Percentiles rank a stretch among this genome's conserved stretches.
phyloP scores from a whole-genome alignment of 2,329 filamentous ascomycete species.

The Tolypocladium inflatum region DNA sequence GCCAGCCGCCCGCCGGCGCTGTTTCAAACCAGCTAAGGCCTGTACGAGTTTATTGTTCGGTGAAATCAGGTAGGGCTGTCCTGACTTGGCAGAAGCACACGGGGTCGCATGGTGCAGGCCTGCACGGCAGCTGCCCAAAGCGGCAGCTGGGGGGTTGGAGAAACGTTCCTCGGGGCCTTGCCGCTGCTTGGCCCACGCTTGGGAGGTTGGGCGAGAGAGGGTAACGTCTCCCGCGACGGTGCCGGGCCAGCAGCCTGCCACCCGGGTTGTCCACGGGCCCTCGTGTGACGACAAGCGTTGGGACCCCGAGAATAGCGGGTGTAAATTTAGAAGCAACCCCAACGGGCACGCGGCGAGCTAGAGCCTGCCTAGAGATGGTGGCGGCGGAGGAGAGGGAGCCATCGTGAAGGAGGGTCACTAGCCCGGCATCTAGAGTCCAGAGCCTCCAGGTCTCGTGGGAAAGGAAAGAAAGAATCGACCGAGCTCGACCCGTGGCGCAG shows the following conservation, averaged over 20 bases:
- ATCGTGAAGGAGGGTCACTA: not conserved
- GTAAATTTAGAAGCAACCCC: not conserved
- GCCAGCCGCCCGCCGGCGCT: no score
- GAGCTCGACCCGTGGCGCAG: not conserved
- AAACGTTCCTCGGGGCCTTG: not conserved
- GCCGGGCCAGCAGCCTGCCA: not conserved
- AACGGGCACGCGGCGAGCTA: not conserved
- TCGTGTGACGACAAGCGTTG: not conserved
- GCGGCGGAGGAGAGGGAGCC: not conserved
- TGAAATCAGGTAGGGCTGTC: not conserved
- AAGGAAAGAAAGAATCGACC: not conserved
- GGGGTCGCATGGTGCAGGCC: not conserved
- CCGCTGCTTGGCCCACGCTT: not conserved
- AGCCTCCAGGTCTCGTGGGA: not conserved
- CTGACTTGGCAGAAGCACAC: not conserved
- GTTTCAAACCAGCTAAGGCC: not conserved
- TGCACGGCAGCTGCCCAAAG: not conserved
- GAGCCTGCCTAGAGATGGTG: not conserved
- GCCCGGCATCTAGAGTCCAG: not conserved
- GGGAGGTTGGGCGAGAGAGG: not conserved
- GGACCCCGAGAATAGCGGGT: not conserved
- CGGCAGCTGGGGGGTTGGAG: not conserved
- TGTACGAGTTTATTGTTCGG: not conserved
- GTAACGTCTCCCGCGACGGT: not conserved
- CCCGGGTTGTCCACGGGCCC: not conserved